Evolutionary conservation across 2,329 filamentous ascomycete genomes (phyloP).

Genomic region (Penicillium sp.): DNA sequence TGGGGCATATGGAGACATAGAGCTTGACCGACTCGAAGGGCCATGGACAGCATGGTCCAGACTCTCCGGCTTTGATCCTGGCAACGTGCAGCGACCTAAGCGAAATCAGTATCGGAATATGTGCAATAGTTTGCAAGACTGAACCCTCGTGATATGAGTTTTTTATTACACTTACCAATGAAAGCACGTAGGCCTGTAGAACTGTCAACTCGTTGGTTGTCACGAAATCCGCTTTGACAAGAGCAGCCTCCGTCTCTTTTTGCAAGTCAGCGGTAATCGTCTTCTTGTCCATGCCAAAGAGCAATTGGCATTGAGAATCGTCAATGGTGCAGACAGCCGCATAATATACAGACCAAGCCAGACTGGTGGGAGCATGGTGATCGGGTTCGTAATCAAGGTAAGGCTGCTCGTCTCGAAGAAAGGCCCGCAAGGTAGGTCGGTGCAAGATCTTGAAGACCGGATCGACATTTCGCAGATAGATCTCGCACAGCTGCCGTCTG

Average conservation of each 20-base stretch:
- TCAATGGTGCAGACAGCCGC: conserved; percentile 28
- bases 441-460: conserved; percentile 37
- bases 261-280: conserved; percentile 24
- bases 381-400: conserved; percentile 34
- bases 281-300: conserved; percentile 24
- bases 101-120: not conserved
- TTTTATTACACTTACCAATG: conserved; percentile 22
- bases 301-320: conserved; percentile 23
- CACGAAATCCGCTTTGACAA: conserved; percentile 31
- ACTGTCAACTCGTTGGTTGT: conserved; percentile 35
- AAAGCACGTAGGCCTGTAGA: conserved; percentile 36
- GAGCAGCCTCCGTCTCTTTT: conserved; percentile 26
- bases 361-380: conserved; percentile 28
- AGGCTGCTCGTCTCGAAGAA: conserved; percentile 26
- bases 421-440: conserved; percentile 29
- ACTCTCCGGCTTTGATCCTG: conserved; percentile 36
- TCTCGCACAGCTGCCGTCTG: conserved; percentile 23
- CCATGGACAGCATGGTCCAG: conserved; percentile 38
- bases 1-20: conserved; percentile 31
- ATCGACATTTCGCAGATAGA: conserved; percentile 32
- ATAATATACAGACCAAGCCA: conserved; percentile 30
- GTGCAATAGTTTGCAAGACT: not conserved
- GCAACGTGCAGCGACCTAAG: conserved; percentile 28
- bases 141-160: not conserved
- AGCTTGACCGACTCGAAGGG: conserved; percentile 34